Evolutionary conservation across 2,329 filamentous ascomycete species (phyloP), one percentile per base, ranked within the genome.

Genomic region (Aspergillus fumigatiaffinis): DNA sequence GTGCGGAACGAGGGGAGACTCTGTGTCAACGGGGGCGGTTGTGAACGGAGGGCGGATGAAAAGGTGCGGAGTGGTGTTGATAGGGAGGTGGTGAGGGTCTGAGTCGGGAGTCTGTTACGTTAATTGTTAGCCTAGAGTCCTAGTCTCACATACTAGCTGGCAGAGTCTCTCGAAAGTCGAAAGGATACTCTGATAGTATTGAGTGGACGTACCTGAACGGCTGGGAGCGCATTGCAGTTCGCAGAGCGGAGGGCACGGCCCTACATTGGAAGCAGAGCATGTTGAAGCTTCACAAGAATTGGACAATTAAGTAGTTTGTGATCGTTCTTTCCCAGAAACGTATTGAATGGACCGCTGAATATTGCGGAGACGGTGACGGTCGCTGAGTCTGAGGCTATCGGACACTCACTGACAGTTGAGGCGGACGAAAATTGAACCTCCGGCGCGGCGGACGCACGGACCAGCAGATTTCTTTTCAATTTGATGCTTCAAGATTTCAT

Each of bases 181-280:
- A n/a, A 38, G 32, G 2, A 7, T 35, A 4, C 14, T 35, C 5
- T 32, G 41, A 53, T 53, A 51, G 38, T 38, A 29, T 52, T 54
- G 52, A 17, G 17, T 25, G 25, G 26, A 41, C 63, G 51, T 64
- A 70, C 67, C 60, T 67, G 63, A 53, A n/a, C 28, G 50, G 26
- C 21, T 48, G 42, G 51, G 23, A 28, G 51, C 35, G n/a, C 41
- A 58, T 42, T 42, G 61, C 58, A 28, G 64, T 55, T 64, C 63
- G 66, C 32, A 73, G 41, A 26, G 60, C 54, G 38, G 65, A 64
- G 66, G 69, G 68, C 61, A 71, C 28, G 21, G 68, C 69, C 63
- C 70, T 68, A 62, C 68, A 70, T 52, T 67, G 67, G 50, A 75
- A 60, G 54, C 69, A 69, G 58, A 73, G 63, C 73, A 75, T 75